Evolutionary conservation across 352 stramenopile genomes (phyloP).

Genomic region (Phytopythium sindhum): DNA sequence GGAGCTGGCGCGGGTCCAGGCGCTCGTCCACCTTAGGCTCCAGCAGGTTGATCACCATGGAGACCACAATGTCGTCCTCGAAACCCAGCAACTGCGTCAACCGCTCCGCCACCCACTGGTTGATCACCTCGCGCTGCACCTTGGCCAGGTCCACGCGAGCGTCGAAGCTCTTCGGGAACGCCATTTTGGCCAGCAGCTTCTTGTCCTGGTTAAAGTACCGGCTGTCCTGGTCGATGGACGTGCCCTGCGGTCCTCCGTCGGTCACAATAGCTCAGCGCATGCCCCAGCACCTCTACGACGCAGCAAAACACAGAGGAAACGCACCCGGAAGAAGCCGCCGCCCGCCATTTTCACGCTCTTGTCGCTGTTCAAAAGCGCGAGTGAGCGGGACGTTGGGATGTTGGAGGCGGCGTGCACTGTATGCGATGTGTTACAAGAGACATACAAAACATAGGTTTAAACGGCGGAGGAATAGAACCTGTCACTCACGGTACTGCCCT

Average conservation of each 20-base stretch:
- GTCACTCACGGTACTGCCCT: too few species aligned
- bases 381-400: background rate
- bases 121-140: constrained; percentile 89
- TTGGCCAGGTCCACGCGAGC: constrained; percentile 84
- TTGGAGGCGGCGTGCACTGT: background rate
- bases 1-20: constrained; percentile 83
- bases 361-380: background rate
- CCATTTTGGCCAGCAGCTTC: constrained; percentile 85
- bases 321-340: constrained; percentile 31
- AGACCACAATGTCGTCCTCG: constrained; percentile 91
- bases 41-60: constrained; percentile 82
- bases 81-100: constrained; percentile 88
- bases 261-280: too few species aligned
- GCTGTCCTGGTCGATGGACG: constrained; percentile 75
- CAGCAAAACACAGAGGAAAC: too few species aligned
- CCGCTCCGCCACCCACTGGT: constrained; percentile 85
- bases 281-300: too few species aligned
- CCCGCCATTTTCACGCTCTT: background rate
- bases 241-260: constrained; percentile 46
- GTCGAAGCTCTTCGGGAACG: constrained; percentile 76
- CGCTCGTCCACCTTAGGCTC: constrained; percentile 69
- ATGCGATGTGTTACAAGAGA: background rate
- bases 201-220: constrained; percentile 86
- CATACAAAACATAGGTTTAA: too few species aligned
- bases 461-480: too few species aligned